Evolutionary conservation across 495 filamentous ascomycete species (phyloP).

Genomic region (Astrocystis sublimbata): DNA sequence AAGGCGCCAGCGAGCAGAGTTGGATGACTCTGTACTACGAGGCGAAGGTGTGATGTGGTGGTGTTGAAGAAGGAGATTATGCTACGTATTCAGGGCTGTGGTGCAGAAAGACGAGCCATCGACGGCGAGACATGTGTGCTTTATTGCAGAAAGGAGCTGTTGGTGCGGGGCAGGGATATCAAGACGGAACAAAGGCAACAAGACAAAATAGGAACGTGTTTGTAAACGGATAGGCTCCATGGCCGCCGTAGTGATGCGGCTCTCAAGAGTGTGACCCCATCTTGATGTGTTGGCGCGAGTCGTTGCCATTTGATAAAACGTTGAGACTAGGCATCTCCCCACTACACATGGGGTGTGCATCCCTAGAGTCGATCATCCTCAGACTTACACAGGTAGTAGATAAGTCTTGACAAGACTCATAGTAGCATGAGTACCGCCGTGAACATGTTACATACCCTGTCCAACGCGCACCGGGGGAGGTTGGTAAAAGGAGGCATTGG

Average conservation of each 20-base stretch:
- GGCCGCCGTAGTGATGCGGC: slow-evolving; percentile 62
- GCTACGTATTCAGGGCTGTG: slow-evolving; percentile 53
- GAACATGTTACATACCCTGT: slow-evolving; percentile 39
- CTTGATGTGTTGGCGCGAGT: slow-evolving; percentile 92
- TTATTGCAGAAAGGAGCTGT: slow-evolving; percentile 58
- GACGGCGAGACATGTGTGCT: slow-evolving; percentile 63
- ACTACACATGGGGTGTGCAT: slow-evolving; percentile 56
- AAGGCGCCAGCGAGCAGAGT: slow-evolving; percentile 40
- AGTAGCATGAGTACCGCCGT: slow-evolving; percentile 45
- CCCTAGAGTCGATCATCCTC: slow-evolving; percentile 46
- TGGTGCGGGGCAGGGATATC: slow-evolving; percentile 53
- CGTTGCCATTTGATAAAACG: slow-evolving; percentile 74
- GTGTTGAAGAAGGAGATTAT: slow-evolving; percentile 48
- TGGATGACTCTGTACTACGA: slow-evolving; percentile 47
- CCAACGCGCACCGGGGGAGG: slow-evolving; percentile 24
- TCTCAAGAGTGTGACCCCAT: slow-evolving; percentile 62
- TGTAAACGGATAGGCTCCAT: slow-evolving; percentile 48
- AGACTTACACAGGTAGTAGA: slow-evolving; percentile 41
- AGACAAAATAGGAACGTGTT: slow-evolving; percentile 48
- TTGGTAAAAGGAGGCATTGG: slow-evolving; percentile 42
- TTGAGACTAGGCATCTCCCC: slow-evolving; percentile 60
- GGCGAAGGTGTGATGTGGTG: slow-evolving; percentile 42
- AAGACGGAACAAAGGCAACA: slow-evolving; percentile 47
- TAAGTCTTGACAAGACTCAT: slow-evolving; percentile 40
- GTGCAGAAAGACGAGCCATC: slow-evolving; percentile 49